Conservation (phyloP, 164 flowering plant species). For the Liquidambar formosana region DNA sequence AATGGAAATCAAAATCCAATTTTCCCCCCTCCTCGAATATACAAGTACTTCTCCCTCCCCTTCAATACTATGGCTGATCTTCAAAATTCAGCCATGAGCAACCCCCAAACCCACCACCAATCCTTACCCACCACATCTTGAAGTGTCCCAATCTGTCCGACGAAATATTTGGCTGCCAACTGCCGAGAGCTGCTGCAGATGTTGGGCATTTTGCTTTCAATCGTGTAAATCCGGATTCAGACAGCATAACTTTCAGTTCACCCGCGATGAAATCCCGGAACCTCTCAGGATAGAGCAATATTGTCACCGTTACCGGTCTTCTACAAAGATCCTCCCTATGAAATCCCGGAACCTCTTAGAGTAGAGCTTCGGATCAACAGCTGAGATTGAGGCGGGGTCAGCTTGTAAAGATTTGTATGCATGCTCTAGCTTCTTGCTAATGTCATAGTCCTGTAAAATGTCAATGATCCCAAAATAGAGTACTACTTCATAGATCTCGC, state of each 20-base stretch:
- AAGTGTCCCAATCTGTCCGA: no score
- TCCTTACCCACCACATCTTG: no score
- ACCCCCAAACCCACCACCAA: not conserved
- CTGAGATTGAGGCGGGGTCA: constrained; percentile 78
- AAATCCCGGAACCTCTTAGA: constrained; percentile 81
- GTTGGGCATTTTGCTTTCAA: no score
- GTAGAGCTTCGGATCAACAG: constrained; percentile 89
- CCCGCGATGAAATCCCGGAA: no score
- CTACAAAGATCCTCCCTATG: constrained; percentile 64
- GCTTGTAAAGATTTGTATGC: constrained; percentile 88
- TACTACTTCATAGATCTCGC: constrained; percentile 69
- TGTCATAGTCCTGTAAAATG: constrained; percentile 84
- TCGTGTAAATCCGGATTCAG: no score
- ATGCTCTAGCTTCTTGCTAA: constrained; percentile 89
- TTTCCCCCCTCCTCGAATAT: constrained; percentile 25
- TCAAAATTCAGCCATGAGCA: constrained; percentile 46
- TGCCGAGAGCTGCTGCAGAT: constrained; percentile 2
- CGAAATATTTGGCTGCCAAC: no score
- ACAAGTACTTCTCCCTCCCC: constrained; percentile 17
- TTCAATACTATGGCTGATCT: constrained; percentile 30
- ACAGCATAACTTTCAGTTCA: no score
- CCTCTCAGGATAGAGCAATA: no score
- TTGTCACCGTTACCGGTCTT: constrained; percentile 49
- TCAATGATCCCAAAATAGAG: constrained; percentile 88
- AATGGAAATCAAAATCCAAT: constrained; percentile 24